These are phyloP conservation scores for Eucalyptus pauciflora DNA, from an alignment of 345 rosid species.

Conservation along the genomic window DNA sequence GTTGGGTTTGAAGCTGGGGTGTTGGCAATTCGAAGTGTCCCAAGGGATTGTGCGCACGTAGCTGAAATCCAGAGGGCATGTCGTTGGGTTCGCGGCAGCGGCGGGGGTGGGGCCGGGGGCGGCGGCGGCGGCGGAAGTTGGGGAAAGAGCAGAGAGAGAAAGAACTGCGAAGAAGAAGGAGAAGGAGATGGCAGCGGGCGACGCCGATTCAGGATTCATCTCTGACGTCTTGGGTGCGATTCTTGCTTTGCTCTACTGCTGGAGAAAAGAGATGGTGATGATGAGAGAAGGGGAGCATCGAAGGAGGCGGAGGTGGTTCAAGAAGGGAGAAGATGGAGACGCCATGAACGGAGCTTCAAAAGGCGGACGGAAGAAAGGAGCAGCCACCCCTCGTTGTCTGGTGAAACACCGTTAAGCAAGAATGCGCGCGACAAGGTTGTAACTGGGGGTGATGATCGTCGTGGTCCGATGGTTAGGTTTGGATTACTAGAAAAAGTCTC, in stretches of 20 bases:
- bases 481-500: background rate
- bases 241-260: background rate
- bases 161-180: background rate
- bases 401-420: background rate
- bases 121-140: background rate
- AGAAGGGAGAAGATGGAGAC: background rate
- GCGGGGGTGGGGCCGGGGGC: background rate
- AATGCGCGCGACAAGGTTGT: background rate
- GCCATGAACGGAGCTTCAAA: background rate
- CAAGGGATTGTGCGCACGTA: slow-evolving; percentile 58
- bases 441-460: background rate
- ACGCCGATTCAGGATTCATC: background rate
- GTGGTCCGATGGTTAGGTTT: background rate
- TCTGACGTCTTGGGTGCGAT: background rate
- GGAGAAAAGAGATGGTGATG: background rate
- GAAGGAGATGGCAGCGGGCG: background rate
- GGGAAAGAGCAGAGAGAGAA: background rate
- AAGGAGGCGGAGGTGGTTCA: background rate
- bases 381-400: background rate
- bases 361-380: background rate
- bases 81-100: background rate
- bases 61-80: slow-evolving; percentile 57
- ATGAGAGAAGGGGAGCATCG: background rate
- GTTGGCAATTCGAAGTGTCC: slow-evolving; percentile 40
- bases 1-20: background rate